A percentile compares a stretch with the other conserved stretches of the same genome.
Evolutionary conservation across 176 grass and related monocot species (phyloP).

Genomic region (Rhipidocladum racemiflorum): DNA sequence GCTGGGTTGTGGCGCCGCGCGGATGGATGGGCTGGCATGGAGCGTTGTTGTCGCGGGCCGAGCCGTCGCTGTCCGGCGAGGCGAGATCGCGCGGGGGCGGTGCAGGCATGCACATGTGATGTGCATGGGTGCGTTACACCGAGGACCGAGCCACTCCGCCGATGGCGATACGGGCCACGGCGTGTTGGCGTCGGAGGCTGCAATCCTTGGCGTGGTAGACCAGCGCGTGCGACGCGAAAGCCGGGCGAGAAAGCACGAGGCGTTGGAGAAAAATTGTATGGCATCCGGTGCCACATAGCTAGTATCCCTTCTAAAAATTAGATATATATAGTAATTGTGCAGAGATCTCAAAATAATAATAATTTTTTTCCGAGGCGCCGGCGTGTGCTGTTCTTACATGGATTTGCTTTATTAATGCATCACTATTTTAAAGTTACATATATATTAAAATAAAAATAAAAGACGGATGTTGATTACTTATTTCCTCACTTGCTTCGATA

Average conservation of each 20-base stretch:
- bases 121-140: not conserved
- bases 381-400: too few relatives aligned
- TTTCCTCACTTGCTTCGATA: too few relatives aligned
- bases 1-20: not conserved
- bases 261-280: too few relatives aligned
- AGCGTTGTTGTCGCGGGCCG: not conserved
- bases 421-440: too few relatives aligned
- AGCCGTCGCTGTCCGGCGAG: slow-evolving; percentile 22
- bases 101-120: not conserved
- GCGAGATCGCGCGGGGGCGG: not conserved
- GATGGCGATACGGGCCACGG: slow-evolving; percentile 29
- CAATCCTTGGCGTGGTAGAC: slow-evolving; percentile 14
- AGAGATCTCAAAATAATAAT: too few relatives aligned
- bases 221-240: not conserved
- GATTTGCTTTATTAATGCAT: too few relatives aligned
- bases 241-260: slow-evolving; percentile 17
- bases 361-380: too few relatives aligned
- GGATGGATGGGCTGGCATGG: not conserved
- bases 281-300: too few relatives aligned
- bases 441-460: too few relatives aligned
- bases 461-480: too few relatives aligned
- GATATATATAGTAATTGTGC: too few relatives aligned
- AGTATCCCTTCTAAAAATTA: too few relatives aligned
- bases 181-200: not conserved
- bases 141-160: not conserved